phyloP scores from a whole-genome alignment of 371 early-diverging fungal species.

The Smittium culicis region DNA sequence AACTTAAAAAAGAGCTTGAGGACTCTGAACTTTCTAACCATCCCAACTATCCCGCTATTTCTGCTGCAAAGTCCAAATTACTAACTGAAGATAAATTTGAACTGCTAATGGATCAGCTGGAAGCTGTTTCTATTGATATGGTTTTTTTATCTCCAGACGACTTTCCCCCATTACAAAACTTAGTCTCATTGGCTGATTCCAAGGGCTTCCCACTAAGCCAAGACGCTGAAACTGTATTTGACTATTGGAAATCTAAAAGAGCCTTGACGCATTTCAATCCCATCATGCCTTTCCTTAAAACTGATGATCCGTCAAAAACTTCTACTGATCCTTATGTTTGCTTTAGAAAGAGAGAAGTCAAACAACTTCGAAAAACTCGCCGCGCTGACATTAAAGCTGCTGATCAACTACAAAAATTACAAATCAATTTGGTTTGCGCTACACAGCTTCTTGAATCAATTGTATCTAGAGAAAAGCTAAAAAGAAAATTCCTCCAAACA shows the following conservation, averaged over 20 bases:
- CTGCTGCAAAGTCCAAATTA: conserved; percentile 13
- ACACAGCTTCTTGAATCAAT: conserved; percentile 64
- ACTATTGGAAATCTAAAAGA: conserved; percentile 18
- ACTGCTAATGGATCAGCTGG: conserved; percentile 59
- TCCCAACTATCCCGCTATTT: background rate
- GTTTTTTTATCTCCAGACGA: conserved; percentile 22
- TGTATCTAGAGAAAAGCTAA: conserved; percentile 55
- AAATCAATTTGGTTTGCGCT: conserved; percentile 63
- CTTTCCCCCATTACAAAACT: conserved; percentile 21
- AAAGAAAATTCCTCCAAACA: conserved; percentile 30
- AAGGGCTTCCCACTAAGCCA: conserved; percentile 13
- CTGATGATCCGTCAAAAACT: conserved; percentile 47
- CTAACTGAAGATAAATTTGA: conserved; percentile 64
- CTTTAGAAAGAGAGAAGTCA: conserved; percentile 86
- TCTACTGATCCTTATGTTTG: conserved; percentile 92
- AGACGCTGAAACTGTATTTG: conserved; percentile 21
- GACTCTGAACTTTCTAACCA: background rate
- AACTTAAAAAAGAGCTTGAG: conserved; percentile 17
- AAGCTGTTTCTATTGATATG: conserved; percentile 36
- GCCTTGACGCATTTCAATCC: conserved; percentile 26
- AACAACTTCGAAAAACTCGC: conserved; percentile 71
- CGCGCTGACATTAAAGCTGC: conserved; percentile 75
- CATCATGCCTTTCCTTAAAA: conserved; percentile 48
- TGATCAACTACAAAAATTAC: conserved; percentile 67
- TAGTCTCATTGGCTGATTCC: conserved; percentile 23